Evolutionary conservation across 192 early-diverging fungal species (phyloP).

Genomic region (Cladochytrium replicatum): DNA sequence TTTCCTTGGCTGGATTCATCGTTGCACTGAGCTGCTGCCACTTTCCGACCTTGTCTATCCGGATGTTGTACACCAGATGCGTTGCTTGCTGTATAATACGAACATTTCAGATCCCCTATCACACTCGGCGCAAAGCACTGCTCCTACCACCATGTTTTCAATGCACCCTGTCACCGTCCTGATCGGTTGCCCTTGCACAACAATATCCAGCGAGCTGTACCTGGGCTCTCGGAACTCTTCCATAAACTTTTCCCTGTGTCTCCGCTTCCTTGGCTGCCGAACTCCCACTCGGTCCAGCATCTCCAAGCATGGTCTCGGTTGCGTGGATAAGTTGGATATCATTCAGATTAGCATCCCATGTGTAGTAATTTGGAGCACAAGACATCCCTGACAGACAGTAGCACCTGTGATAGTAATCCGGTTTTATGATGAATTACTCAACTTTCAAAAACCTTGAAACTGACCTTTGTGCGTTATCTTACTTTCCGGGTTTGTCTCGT

Average conservation of each 20-base stretch:
- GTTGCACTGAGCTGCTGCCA: conserved; percentile 1
- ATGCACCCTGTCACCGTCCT: conserved; percentile 33
- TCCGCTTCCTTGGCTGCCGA: conserved; percentile 5
- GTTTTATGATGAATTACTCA: conserved; percentile 25
- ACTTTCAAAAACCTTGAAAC: conserved; percentile 1
- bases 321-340: no score
- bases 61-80: conserved; percentile 67
- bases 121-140: not conserved
- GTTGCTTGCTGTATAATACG: conserved; percentile 35
- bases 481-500: conserved; percentile 87
- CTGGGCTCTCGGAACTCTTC: not conserved
- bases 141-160: conserved; percentile 39
- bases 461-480: conserved; percentile 8
- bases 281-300: not conserved
- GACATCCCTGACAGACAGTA: conserved; percentile 85
- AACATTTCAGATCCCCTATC: conserved; percentile 1
- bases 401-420: conserved; percentile 92
- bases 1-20: conserved; percentile 7
- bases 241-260: not conserved
- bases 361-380: conserved; percentile 63
- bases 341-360: conserved; percentile 17
- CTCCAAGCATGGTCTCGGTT: not conserved
- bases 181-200: conserved; percentile 25
- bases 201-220: conserved; percentile 18
- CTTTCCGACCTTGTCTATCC: conserved; percentile 26